Evolutionary conservation across 2,329 filamentous ascomycete genomes (phyloP), one percentile per base, ranked within the genome.

Genomic region (Ciborinia camelliae): DNA sequence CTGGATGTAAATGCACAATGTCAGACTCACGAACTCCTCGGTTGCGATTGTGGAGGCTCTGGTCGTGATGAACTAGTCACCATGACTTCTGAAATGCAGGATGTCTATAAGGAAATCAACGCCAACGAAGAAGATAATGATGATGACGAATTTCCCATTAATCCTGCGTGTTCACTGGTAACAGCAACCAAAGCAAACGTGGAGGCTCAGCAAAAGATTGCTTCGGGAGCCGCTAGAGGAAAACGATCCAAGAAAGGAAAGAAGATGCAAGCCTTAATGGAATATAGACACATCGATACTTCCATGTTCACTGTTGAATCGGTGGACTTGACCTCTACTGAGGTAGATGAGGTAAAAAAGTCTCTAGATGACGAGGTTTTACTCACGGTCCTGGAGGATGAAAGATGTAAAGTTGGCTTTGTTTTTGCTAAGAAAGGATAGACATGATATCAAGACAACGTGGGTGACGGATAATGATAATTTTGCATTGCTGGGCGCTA

Each of bases 1-100:
- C 77, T 91, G 0, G 86, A 91, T 70, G 81, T 87, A 65, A 79
- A 80, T 14, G 79, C 81, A 12, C 78, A 77, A 8, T 90, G 88
- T 64, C 86, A 89, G 71, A 91, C 88, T 3, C 89, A 91, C 73
- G 85, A 89, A 60, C 76, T 90, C 1, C 75, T 91, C 0, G 83
- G 82, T 0, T 91, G 89, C 74, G 74, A 75, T 0, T 91, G 89
- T 72, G 81, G 80, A 7, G 87, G 87, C 0, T 78, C 74, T 10
- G 87, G 86, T 30, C 28, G 41, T 20, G 57, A 64, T 26, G 67
- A 69, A 23, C 52, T 67, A 20, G 51, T 57, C 20, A 12, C 69
- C 67, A 35, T 66, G 66, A 2, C 69, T 72, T 37, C 41, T 47
- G 72, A 65, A 30, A 55, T 67, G 0, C 60, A 66, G 18, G 68